phyloP scores from a whole-genome alignment of 1,284 basidiomycete genomes.

The Cutaneotrichosporon dermatis region DNA sequence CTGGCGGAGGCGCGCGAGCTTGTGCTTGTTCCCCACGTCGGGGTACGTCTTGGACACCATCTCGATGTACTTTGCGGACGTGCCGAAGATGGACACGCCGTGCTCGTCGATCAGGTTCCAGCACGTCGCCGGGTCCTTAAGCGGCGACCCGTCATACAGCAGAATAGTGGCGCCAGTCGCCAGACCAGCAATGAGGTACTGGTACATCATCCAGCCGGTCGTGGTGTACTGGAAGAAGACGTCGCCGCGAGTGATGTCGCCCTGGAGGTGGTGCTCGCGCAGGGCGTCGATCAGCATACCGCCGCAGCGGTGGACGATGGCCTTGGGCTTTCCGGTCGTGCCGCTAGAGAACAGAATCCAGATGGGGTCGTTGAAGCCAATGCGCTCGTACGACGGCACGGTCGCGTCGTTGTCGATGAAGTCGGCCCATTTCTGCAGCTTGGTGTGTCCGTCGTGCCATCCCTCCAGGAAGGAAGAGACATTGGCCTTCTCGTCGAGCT shows the following conservation, averaged over 20 bases:
- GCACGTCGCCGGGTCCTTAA: constrained; percentile 64
- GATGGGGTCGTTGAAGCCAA: constrained; percentile 72
- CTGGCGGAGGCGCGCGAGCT: constrained; percentile 60
- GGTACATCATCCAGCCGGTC: constrained; percentile 84
- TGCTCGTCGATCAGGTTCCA: constrained; percentile 70
- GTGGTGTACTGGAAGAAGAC: constrained; percentile 86
- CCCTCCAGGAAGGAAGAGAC: constrained; percentile 5
- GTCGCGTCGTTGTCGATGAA: constrained; percentile 53
- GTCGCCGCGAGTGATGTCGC: constrained; percentile 63
- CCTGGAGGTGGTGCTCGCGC: constrained; percentile 75
- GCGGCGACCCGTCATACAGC: constrained; percentile 78
- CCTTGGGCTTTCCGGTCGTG: constrained; percentile 63
- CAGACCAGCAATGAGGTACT: constrained; percentile 69
- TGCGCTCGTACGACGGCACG: constrained; percentile 49
- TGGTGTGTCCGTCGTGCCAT: constrained; percentile 13
- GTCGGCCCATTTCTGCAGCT: constrained; percentile 59
- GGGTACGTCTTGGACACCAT: constrained; percentile 59
- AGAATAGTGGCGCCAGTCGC: constrained; percentile 70
- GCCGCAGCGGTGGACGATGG: constrained; percentile 65
- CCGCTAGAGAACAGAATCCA: constrained; percentile 88
- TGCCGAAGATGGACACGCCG: constrained; percentile 76
- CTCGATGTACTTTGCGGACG: constrained; percentile 73
- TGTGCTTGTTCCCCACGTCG: constrained; percentile 59
- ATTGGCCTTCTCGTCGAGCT: constrained; percentile 41
- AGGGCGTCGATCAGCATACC: constrained; percentile 82